Conservation (phyloP, 768 basidiomycete genomes). For the Leccinum ochraceum region DNA sequence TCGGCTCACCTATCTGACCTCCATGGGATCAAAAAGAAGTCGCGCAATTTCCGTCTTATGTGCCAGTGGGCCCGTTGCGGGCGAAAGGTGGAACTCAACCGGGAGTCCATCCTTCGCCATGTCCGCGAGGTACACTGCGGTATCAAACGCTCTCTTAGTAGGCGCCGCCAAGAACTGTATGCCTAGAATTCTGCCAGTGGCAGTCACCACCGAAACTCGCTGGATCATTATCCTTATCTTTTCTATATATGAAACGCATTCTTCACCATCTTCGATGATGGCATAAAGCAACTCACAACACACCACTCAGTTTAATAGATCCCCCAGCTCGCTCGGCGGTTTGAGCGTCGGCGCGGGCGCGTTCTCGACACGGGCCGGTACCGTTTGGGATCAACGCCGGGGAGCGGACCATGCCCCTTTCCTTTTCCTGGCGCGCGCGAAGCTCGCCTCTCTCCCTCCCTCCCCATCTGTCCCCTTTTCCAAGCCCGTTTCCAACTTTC, state of each 20-base stretch:
- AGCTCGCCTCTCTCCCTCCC: no score
- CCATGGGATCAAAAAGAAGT: conserved; percentile 15
- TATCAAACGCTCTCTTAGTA: conserved; percentile 10
- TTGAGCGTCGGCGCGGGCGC: conserved; percentile 30
- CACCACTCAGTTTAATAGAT: conserved; percentile 23
- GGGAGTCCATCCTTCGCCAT: conserved; percentile 23
- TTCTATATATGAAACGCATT: no score
- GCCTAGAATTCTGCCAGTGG: background rate
- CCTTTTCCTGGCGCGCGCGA: no score
- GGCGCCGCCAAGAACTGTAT: background rate
- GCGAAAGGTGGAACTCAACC: conserved; percentile 11
- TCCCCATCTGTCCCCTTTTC: no score
- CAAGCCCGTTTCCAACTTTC: no score
- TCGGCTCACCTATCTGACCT: conserved; percentile 12
- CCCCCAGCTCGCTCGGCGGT: conserved; percentile 35
- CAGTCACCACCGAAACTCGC: no score
- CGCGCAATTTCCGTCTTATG: background rate
- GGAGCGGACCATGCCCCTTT: conserved; percentile 29
- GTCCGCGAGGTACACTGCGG: conserved; percentile 17
- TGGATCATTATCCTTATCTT: no score
- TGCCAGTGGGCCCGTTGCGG: conserved; percentile 19
- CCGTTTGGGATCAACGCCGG: conserved; percentile 33
- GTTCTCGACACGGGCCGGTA: conserved; percentile 33
- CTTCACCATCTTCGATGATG: no score
- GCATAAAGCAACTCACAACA: no score